A percentile compares a stretch with the other conserved stretches of the same genome.
Conservation (phyloP, 2,329 filamentous ascomycete species). For the Penicillium sp. region DNA sequence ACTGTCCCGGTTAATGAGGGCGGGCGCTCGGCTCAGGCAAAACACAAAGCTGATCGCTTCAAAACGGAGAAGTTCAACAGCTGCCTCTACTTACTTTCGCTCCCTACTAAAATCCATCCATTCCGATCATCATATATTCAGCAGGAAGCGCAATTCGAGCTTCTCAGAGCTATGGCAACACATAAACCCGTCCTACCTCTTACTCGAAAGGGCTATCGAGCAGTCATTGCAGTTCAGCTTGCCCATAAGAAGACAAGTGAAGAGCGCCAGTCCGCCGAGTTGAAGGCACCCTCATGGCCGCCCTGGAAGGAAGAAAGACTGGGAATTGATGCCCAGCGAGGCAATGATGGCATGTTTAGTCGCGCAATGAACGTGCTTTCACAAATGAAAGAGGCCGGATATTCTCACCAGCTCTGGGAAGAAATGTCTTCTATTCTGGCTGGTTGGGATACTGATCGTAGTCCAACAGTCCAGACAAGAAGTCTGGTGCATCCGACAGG, state of each 20-base stretch:
- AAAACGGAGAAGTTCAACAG: slow-evolving; percentile 50
- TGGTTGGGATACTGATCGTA: slow-evolving; percentile 63
- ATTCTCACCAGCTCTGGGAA: slow-evolving; percentile 53
- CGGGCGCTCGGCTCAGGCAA: slow-evolving; percentile 1
- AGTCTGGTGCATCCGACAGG: slow-evolving; percentile 39
- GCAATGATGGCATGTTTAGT: slow-evolving; percentile 56
- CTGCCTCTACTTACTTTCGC: slow-evolving; percentile 49
- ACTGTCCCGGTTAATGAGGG: slow-evolving; percentile 5
- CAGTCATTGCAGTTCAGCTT: slow-evolving; percentile 56
- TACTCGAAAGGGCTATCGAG: slow-evolving; percentile 58
- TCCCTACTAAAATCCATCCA: slow-evolving; percentile 50
- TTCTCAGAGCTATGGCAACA: slow-evolving; percentile 58
- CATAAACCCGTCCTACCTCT: slow-evolving; percentile 55
- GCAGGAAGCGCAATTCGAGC: slow-evolving; percentile 57
- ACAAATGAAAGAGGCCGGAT: slow-evolving; percentile 61
- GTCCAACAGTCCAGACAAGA: slow-evolving; percentile 62
- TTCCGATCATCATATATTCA: slow-evolving; percentile 50
- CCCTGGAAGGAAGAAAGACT: slow-evolving; percentile 64
- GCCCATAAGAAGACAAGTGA: slow-evolving; percentile 55
- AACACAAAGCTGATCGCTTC: slow-evolving; percentile 19
- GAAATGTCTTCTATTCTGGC: slow-evolving; percentile 53
- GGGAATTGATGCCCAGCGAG: slow-evolving; percentile 59
- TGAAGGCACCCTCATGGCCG: slow-evolving; percentile 63
- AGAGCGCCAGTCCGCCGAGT: slow-evolving; percentile 57
- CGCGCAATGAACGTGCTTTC: slow-evolving; percentile 55